Conservation (phyloP, 2,329 filamentous ascomycete species). For the Capronia americana region DNA sequence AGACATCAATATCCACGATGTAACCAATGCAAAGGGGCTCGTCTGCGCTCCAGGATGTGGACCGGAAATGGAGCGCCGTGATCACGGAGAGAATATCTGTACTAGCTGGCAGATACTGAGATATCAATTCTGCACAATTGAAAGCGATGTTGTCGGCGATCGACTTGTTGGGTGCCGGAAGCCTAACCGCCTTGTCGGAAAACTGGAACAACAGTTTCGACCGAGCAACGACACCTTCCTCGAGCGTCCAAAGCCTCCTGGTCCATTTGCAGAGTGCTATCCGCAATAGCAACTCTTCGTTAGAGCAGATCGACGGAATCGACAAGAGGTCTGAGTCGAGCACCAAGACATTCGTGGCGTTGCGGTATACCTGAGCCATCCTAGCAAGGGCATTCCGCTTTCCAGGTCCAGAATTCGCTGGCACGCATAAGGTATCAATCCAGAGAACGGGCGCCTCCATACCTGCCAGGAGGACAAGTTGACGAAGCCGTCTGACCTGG, state of each 20-base stretch:
- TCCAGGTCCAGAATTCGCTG: conserved; percentile 6
- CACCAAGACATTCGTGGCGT: conserved; percentile 8
- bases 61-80: conserved; percentile 19
- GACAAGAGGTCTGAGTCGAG: conserved; percentile 13
- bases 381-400: conserved; percentile 13
- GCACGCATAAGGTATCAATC: conserved; percentile 16
- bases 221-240: conserved; percentile 17
- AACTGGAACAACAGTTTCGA: conserved; percentile 19
- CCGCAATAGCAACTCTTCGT: conserved; percentile 11
- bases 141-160: conserved; percentile 13
- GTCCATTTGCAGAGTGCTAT: conserved; percentile 18
- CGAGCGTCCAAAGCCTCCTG: conserved; percentile 15
- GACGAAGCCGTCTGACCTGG: conserved; percentile 7
- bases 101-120: conserved; percentile 10
- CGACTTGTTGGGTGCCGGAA: not conserved
- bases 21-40: conserved; percentile 25
- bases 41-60: conserved; percentile 13
- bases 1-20: conserved; percentile 12
- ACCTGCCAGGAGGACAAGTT: not conserved
- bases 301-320: not conserved
- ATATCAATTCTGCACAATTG: conserved; percentile 10
- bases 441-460: not conserved
- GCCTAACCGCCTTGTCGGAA: conserved; percentile 2
- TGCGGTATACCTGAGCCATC: conserved; percentile 15
- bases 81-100: conserved; percentile 19